Evolutionary conservation across 208 protist species (phyloP), one percentile per base, ranked within the genome.

Genomic region (Trypanosomatidae sp.): DNA sequence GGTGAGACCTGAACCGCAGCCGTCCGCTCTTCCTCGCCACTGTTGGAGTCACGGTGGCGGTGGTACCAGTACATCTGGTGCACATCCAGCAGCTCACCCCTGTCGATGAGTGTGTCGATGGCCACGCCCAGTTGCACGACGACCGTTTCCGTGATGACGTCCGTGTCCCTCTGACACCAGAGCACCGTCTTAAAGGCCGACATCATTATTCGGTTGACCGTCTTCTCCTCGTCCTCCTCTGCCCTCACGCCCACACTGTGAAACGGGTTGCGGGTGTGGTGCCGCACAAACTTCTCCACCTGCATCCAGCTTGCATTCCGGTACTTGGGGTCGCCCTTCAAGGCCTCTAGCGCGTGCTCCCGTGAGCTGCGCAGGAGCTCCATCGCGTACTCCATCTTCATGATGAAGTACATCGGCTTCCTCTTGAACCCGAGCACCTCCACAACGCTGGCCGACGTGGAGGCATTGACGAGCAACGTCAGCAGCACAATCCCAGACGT

Each of bases 401-500:
- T 64, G n/a, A 90, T 50, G n/a, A 81, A 76, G 60, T 88, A 85
- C 73, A 85, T 59, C 53, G 81, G 68, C 77, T 92, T 95, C 19
- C 59, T 69, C 73, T 91, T 85, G 65, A 93, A 88, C 49, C 88
- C 88, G 4, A 92, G 73, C 25, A 72, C 36, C 58, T 69, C 44
- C 56, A 95, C 82, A 13, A 91, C 78, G 22, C 66, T 70, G 46
- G 71, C 72, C n/a, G 90, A 78, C 13, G 90, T 92, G 62, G 90
- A 79, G 17, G 88, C 90, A 76, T 95, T 95, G 30, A 95, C 77
- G 43, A 92, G 69, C 44, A 95, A 73, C 33, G 88, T 91, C 56
- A 92, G 74, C 49, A 92, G 74, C 43, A 95, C 90, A 15, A 92
- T 82, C n/a, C 90, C 90, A n/a, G 79, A 86, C 2, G 90, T 93